phyloP scores from a whole-genome alignment of 23 red algal species.

The Gracilaria domingensis region DNA sequence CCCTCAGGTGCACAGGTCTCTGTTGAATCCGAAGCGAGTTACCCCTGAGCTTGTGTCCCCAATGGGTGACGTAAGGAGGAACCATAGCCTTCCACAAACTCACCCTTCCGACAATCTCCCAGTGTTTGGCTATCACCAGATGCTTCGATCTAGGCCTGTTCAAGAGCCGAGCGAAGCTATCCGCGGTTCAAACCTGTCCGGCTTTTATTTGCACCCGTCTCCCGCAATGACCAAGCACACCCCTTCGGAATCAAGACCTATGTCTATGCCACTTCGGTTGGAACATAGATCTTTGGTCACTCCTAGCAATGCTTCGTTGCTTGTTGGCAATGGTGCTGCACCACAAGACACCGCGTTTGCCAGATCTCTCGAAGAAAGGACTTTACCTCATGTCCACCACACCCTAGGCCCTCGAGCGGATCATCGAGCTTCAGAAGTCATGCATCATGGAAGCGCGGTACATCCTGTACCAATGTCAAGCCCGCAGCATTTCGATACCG shows the following conservation, averaged over 20 bases:
- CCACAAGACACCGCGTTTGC: neutral
- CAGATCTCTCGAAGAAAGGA: neutral
- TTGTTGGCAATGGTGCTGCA: neutral
- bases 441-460: neutral
- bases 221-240: neutral
- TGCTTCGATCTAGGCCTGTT: slow-evolving; percentile 6
- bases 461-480: neutral
- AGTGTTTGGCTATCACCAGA: neutral
- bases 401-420: neutral
- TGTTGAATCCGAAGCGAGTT: neutral
- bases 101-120: slow-evolving; percentile 10
- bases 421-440: neutral
- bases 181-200: neutral
- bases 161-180: neutral
- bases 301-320: neutral
- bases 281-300: neutral
- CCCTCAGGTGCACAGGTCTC: neutral
- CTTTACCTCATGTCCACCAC: neutral
- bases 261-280: neutral
- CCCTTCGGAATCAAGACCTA: neutral
- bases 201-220: neutral
- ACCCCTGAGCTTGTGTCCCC: neutral
- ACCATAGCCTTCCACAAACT: neutral
- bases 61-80: neutral
- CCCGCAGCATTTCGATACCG: neutral